A percentile compares a stretch with the other conserved stretches of the same genome.
These are phyloP conservation scores for Rhinocladiella similis DNA, from an alignment of 2,329 filamentous ascomycete species.

Conservation along the genomic window DNA sequence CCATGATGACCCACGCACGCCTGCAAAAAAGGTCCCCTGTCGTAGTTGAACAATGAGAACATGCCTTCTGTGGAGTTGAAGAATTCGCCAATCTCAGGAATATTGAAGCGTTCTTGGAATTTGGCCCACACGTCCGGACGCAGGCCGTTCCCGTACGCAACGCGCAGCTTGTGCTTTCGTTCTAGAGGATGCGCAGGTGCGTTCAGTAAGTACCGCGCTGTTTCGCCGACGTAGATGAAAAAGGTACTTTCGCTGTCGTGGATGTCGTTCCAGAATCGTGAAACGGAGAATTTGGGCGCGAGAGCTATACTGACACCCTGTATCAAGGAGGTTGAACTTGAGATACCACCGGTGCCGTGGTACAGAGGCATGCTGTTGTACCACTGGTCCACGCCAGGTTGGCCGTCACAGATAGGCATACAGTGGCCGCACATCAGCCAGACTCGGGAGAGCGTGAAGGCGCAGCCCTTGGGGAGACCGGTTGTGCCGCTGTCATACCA, in stretches of 20 bases:
- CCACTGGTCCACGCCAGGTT: conserved; percentile 56
- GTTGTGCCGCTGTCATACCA: conserved; percentile 61
- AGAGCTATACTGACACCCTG: conserved; percentile 45
- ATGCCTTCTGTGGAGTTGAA: conserved; percentile 77
- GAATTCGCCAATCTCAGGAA: conserved; percentile 65
- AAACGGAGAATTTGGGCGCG: conserved; percentile 36
- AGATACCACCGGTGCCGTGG: conserved; percentile 70
- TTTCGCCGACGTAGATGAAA: conserved; percentile 57
- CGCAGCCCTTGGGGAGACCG: conserved; percentile 70
- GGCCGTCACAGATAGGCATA: conserved; percentile 6
- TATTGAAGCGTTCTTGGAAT: conserved; percentile 41
- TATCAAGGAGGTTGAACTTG: conserved; percentile 54
- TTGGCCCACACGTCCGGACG: conserved; percentile 51
- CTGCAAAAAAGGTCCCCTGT: conserved; percentile 62
- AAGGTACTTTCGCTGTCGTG: conserved; percentile 51
- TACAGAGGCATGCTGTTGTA: conserved; percentile 78
- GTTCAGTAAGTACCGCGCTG: conserved; percentile 50
- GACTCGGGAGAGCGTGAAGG: conserved; percentile 56
- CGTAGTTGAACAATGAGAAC: conserved; percentile 61
- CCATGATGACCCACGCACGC: conserved; percentile 72
- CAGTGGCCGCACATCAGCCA: conserved; percentile 37
- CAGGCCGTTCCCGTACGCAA: conserved; percentile 50
- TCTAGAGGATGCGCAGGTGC: conserved; percentile 48
- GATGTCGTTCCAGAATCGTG: conserved; percentile 30
- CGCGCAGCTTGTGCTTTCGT: conserved; percentile 44